These are phyloP conservation scores for Hymenoscyphus occultus DNA, from an alignment of 2,329 filamentous ascomycete genomes.

Conservation along the genomic window DNA sequence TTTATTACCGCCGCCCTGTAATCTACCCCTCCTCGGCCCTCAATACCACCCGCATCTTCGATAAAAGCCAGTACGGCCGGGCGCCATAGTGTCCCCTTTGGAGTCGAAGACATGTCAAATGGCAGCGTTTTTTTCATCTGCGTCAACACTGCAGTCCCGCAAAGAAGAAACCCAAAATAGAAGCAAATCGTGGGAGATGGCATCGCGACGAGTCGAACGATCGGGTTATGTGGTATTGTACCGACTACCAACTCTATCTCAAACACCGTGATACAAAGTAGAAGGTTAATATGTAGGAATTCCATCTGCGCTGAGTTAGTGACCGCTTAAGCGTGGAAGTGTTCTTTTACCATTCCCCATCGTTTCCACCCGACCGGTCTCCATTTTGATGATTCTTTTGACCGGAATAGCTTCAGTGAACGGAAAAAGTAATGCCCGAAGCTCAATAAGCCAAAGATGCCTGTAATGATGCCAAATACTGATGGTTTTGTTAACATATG, in stretches of 20 bases:
- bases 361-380: slow-evolving; percentile 32
- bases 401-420: slow-evolving; percentile 28
- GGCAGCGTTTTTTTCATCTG: slow-evolving; percentile 22
- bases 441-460: slow-evolving; percentile 30
- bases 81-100: slow-evolving; percentile 28
- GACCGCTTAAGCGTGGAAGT: neutral
- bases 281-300: slow-evolving; percentile 30
- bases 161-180: slow-evolving; percentile 28
- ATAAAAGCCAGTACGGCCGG: slow-evolving; percentile 28
- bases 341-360: slow-evolving; percentile 26
- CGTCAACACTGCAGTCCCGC: slow-evolving; percentile 24
- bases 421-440: slow-evolving; percentile 30
- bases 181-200: slow-evolving; percentile 31
- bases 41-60: slow-evolving; percentile 30
- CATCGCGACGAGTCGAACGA: slow-evolving; percentile 31
- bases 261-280: slow-evolving; percentile 27
- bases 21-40: slow-evolving; percentile 28
- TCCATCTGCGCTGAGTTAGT: slow-evolving; percentile 13
- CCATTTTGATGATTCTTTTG: slow-evolving; percentile 22
- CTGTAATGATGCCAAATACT: slow-evolving; percentile 32
- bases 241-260: slow-evolving; percentile 31
- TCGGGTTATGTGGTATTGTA: slow-evolving; percentile 26
- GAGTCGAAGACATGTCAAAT: slow-evolving; percentile 34
- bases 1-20: slow-evolving; percentile 28
- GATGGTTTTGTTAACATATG: too few relatives aligned